Evolutionary conservation across 2,329 filamentous ascomycete genomes (phyloP), one percentile per base, ranked within the genome.

Genomic region (Nemania sp.): DNA sequence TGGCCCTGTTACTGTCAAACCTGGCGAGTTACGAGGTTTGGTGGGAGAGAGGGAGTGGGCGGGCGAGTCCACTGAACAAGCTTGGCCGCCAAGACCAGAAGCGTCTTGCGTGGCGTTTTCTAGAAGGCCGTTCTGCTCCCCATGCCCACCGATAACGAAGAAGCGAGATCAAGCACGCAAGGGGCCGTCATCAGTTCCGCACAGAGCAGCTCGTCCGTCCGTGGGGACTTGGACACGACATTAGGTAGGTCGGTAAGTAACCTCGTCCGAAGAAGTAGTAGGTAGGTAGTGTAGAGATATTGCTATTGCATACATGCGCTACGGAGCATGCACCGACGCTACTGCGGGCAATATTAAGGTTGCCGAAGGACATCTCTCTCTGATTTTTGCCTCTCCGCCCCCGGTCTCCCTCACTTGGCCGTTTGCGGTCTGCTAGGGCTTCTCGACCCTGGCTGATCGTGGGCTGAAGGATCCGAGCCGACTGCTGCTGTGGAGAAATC

Each of bases 321-420:
- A 35, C 21, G 25, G 25, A 35, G 46, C 29, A 48, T 15, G 20
- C 20, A 59, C 52, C 47, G 17, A 50, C 56, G 57, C 57, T 57
- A 63, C 57, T 63, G 60, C 57, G 57, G 57, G 52, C 57, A n/a
- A 57, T 48, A 60, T 53, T 63, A 60, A 60, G 60, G 57, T 63
- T 63, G 57, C 57, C 57, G 60, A 60, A n/a, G 46, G 45, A 52
- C 21, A n/a, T 54, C 42, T 29, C 25, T 17, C 29, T n/a, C 13
- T 48, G 35, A 21, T 40, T 3, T n/a, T 9, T 5, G n/a, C 29
- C 12, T 9, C n/a, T 35, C 34, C 21, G n/a, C 42, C 50, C 54
- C 34, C 17, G 21, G 35, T 37, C 55, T 35, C 47, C 29, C 25
- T 29, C 20, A 25, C 52, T 53, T 60, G 52, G 15, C 60, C 57